Evolutionary conservation across 2,329 filamentous ascomycete species (phyloP), one percentile per base, ranked within the genome.

Genomic region (Kalmusia sp.): DNA sequence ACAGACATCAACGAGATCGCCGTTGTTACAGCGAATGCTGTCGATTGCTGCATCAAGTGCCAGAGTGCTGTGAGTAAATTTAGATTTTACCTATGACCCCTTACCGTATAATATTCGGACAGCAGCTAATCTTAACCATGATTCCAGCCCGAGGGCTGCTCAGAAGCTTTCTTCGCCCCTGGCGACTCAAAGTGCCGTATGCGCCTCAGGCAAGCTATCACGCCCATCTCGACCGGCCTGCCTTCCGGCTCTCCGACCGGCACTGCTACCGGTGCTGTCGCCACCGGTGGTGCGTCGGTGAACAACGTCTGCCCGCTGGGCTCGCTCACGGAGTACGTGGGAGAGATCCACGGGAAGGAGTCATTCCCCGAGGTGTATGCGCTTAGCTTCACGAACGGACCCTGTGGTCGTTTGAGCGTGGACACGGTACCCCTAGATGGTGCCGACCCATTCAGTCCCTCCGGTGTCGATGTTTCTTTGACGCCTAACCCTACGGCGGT

Each of bases 11-110:
- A 68, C 33, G 61, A 63, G 41, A 31, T 64, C 0, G 52, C 63
- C 22, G 50, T 62, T 21, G 57, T 58, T 41, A 62, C 54, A 1
- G 52, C 41, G 2, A 40, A 24, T 17, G 51, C 53, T 1, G 28
- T 49, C 6, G 57, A 58, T 39, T 70, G 65, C 57, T 70, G 67
- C 52, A 56, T 63, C 41, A 62, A 59, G 2, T 70, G 67, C 57
- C 65, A 70, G 14, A 62, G 52, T 8, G 59, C 59, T 31, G 64
- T 62, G 58, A 48, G 59, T 45, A n/a, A 8, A 44, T 15, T n/a
- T 30, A 15, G 31, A 19, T n/a, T 31, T 28, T 22, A 14, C n/a
- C 22, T n/a, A 21, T 28, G 15, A 17, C 25, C 22, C 12, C 14
- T 7, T 30, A 46, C 39, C 28, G 12, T 33, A 38, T 40, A 22